These are phyloP conservation scores for Vaccinium macrocarpon DNA, from an alignment of 148 eudicot species.

Conservation along the genomic window DNA sequence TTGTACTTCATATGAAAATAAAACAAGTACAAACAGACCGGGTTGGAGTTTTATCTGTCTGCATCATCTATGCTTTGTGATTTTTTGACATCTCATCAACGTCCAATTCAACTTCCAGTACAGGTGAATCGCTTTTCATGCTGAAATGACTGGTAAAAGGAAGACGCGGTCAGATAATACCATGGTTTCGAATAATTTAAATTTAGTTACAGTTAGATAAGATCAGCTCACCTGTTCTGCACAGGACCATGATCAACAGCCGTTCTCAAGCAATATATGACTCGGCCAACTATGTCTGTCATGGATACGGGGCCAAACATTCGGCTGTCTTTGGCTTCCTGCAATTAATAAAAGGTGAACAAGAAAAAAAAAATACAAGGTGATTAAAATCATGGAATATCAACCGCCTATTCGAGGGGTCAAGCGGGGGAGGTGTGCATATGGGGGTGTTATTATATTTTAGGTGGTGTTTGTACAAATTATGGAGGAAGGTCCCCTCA, in stretches of 20 bases:
- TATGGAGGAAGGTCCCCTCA: no score
- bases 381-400: not conserved
- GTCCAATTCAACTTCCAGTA: constrained; percentile 82
- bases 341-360: constrained; percentile 13
- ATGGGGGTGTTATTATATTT: no score
- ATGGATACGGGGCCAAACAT: constrained; percentile 73
- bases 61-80: constrained; percentile 46
- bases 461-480: no score
- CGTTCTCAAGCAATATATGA: constrained; percentile 69
- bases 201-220: not conserved
- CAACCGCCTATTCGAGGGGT: not conserved
- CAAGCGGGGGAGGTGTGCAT: no score
- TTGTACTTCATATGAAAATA: constrained; percentile 1
- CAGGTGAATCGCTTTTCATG: constrained; percentile 53
- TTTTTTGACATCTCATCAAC: constrained; percentile 89
- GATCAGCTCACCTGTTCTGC: constrained; percentile 62
- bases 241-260: constrained; percentile 96
- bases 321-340: constrained; percentile 93
- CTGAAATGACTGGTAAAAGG: constrained; percentile 35
- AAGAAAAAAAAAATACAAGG: not conserved
- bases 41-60: not conserved
- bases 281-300: constrained; percentile 80
- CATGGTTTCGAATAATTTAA: not conserved
- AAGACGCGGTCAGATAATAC: not conserved
- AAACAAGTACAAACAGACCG: constrained; percentile 15